phyloP scores from a whole-genome alignment of 306 rosid species.

The Prunus kanzakura region DNA sequence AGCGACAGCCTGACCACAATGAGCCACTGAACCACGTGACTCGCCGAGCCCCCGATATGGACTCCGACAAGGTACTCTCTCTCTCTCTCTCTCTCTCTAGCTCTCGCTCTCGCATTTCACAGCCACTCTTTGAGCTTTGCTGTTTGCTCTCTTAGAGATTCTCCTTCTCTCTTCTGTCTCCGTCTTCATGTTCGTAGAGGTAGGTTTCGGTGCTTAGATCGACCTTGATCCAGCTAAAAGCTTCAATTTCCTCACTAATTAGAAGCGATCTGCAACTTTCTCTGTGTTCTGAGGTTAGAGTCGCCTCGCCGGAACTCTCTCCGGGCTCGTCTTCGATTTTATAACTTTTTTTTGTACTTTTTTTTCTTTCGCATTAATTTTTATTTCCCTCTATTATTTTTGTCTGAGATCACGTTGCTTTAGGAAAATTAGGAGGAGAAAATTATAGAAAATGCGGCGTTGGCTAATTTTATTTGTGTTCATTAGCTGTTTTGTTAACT shows the following conservation, averaged over 20 bases:
- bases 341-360: background rate
- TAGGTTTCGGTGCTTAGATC: constrained; percentile 39
- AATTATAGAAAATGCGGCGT: constrained; percentile 22
- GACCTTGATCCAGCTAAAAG: constrained; percentile 43
- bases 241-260: constrained; percentile 27
- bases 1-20: constrained; percentile 32
- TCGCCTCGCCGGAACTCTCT: constrained; percentile 28
- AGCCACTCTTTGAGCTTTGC: background rate
- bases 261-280: constrained; percentile 47
- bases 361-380: background rate
- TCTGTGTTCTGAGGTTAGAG: constrained; percentile 22
- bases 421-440: constrained; percentile 16
- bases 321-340: constrained; percentile 20
- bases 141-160: background rate
- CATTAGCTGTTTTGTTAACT: background rate
- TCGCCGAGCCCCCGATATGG: constrained; percentile 55
- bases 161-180: too few relatives aligned
- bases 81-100: constrained; percentile 2
- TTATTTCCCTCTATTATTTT: background rate
- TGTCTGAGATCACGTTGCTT: constrained; percentile 25
- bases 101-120: background rate
- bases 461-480: constrained; percentile 22
- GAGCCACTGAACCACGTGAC: constrained; percentile 36
- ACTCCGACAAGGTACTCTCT: constrained; percentile 60
- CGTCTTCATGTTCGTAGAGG: constrained; percentile 7